Conservation (phyloP, 2,329 filamentous ascomycete species). For the Colletotrichum tanaceti region DNA sequence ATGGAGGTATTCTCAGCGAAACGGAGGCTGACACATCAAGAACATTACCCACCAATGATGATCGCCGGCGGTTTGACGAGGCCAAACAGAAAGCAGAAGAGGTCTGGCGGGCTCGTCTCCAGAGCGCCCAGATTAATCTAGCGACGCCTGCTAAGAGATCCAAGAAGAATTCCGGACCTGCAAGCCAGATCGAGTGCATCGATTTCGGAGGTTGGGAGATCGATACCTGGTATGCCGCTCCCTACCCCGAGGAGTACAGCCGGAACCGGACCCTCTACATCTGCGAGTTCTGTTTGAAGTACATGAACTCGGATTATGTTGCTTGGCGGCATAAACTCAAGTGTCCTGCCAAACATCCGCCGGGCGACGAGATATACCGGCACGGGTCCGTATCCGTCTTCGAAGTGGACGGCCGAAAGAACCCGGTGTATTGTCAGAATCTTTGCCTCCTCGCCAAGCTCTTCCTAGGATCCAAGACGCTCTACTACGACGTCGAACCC, state of each 20-base stretch:
- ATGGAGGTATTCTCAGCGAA: constrained; percentile 92
- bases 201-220: constrained; percentile 98
- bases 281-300: constrained; percentile 98
- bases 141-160: constrained; percentile 72
- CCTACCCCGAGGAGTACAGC: constrained; percentile 98
- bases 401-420: constrained; percentile 96
- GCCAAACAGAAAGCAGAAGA: constrained; percentile 92
- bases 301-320: constrained; percentile 99
- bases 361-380: constrained; percentile 97
- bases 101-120: constrained; percentile 80
- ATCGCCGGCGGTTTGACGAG: constrained; percentile 88
- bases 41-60: constrained; percentile 82
- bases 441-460: constrained; percentile 95
- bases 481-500: constrained; percentile 98
- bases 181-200: constrained; percentile 98
- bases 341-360: constrained; percentile 95
- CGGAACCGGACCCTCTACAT: constrained; percentile 97
- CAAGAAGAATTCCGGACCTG: constrained; percentile 83
- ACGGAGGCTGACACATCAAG: constrained; percentile 90
- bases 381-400: constrained; percentile 93
- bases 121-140: constrained; percentile 70
- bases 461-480: constrained; percentile 97
- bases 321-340: constrained; percentile 98
- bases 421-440: constrained; percentile 98
- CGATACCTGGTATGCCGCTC: constrained; percentile 98